A percentile compares a stretch with the other conserved stretches of the same genome.
Conservation (phyloP, 345 rosid genomes). For the Aquilaria sinensis region DNA sequence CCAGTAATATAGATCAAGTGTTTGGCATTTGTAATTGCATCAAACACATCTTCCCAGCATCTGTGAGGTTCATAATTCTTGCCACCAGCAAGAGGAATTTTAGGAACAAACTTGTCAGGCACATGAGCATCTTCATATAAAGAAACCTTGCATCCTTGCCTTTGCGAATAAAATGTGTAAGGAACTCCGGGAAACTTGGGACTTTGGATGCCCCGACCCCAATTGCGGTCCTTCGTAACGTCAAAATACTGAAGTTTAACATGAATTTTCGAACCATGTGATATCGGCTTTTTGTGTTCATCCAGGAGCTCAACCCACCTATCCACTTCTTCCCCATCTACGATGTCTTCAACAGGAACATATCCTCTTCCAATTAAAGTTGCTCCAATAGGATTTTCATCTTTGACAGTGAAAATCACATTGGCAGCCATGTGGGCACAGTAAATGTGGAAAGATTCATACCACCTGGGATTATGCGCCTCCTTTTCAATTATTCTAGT, state of each 20-base stretch:
- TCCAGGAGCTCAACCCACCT: slow-evolving; percentile 83
- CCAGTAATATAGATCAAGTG: slow-evolving; percentile 95
- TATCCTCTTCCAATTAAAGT: slow-evolving; percentile 85
- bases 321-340: slow-evolving; percentile 77
- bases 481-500: slow-evolving; percentile 66
- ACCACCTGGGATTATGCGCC: slow-evolving; percentile 61
- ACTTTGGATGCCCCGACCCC: slow-evolving; percentile 60
- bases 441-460: slow-evolving; percentile 89
- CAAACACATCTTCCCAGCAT: slow-evolving; percentile 97
- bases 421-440: slow-evolving; percentile 83
- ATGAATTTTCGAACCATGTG: slow-evolving; percentile 73
- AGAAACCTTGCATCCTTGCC: slow-evolving; percentile 83
- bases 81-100: slow-evolving; percentile 90
- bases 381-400: slow-evolving; percentile 86
- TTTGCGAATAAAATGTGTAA: slow-evolving; percentile 83
- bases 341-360: slow-evolving; percentile 63
- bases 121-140: slow-evolving; percentile 94
- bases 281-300: slow-evolving; percentile 50
- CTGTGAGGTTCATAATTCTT: slow-evolving; percentile 75
- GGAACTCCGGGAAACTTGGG: slow-evolving; percentile 89
- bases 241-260: slow-evolving; percentile 84
- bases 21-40: slow-evolving; percentile 77
- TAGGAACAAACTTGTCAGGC: slow-evolving; percentile 77
- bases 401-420: slow-evolving; percentile 86
- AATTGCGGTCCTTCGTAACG: slow-evolving; percentile 55